Conservation (phyloP, 495 filamentous ascomycete genomes). For the Penicillium lagena region DNA sequence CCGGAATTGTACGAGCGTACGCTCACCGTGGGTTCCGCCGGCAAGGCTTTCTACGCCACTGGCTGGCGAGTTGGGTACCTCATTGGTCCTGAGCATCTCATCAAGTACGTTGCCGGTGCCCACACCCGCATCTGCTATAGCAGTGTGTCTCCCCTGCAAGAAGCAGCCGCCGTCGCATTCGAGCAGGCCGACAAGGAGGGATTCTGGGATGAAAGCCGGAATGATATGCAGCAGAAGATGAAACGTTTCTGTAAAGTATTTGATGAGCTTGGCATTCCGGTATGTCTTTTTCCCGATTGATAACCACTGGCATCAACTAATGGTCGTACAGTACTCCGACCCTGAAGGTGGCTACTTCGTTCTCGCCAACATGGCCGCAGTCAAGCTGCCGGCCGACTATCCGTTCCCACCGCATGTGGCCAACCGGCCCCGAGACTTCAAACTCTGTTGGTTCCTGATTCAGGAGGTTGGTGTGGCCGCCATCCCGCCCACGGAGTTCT, state of each 20-base stretch:
- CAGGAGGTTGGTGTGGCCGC: conserved; percentile 92
- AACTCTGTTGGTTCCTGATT: conserved; percentile 92
- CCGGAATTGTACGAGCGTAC: conserved; percentile 82
- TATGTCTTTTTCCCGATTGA: conserved; percentile 18
- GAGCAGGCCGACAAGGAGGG: conserved; percentile 76
- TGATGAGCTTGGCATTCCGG: conserved; percentile 78
- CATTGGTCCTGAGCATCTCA: conserved; percentile 80
- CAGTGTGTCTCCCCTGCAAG: conserved; percentile 87
- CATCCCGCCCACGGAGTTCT: conserved; percentile 96
- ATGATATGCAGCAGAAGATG: conserved; percentile 89
- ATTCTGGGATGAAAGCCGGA: conserved; percentile 83
- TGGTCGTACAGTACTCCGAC: conserved; percentile 58
- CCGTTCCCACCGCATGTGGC: conserved; percentile 85
- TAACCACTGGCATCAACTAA: conserved; percentile 1
- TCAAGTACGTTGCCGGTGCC: conserved; percentile 86
- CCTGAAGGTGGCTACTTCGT: conserved; percentile 98
- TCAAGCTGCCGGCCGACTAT: conserved; percentile 74
- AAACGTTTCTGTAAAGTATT: conserved; percentile 78
- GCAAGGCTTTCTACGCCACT: conserved; percentile 97
- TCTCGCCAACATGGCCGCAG: conserved; percentile 80
- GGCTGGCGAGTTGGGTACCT: conserved; percentile 97
- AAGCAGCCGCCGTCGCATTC: conserved; percentile 93
- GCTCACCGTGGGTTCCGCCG: conserved; percentile 87
- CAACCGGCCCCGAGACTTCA: conserved; percentile 81
- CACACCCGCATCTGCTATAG: conserved; percentile 97